A percentile compares a stretch with the other conserved stretches of the same genome.
Evolutionary conservation across 345 rosid genomes (phyloP).

Genomic region (Salix exigua): DNA sequence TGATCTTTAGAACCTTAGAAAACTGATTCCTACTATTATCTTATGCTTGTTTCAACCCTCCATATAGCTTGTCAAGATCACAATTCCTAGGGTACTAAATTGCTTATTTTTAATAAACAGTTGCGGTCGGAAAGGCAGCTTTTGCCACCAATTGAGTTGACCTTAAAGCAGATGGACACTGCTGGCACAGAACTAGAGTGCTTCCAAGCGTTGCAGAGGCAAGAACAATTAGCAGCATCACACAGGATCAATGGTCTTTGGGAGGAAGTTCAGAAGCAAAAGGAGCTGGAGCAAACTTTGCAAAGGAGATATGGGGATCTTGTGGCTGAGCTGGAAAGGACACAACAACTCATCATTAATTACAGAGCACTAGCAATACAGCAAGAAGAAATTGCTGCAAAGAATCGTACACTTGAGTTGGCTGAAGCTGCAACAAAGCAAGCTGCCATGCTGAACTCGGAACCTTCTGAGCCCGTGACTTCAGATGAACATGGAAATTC

Average conservation of each 20-base stretch:
- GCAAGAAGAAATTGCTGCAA: slow-evolving; percentile 45
- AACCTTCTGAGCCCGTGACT: slow-evolving; percentile 17
- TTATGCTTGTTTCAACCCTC: too few relatives aligned
- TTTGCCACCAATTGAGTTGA: slow-evolving; percentile 71
- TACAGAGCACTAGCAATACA: slow-evolving; percentile 51
- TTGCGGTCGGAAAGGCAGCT: too few relatives aligned
- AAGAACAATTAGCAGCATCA: slow-evolving; percentile 84
- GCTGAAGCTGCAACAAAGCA: slow-evolving; percentile 26
- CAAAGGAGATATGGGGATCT: slow-evolving; percentile 74
- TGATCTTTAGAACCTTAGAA: not conserved
- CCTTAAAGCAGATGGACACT: slow-evolving; percentile 76
- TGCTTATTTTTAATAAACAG: too few relatives aligned
- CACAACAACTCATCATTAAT: slow-evolving; percentile 37
- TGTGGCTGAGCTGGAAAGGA: slow-evolving; percentile 35
- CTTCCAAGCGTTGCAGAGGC: slow-evolving; percentile 86
- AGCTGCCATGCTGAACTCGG: slow-evolving; percentile 19
- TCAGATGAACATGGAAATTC: slow-evolving; percentile 15
- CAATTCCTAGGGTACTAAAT: too few relatives aligned
- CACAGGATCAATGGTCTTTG: slow-evolving; percentile 71
- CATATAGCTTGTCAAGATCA: too few relatives aligned
- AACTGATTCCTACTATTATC: too few relatives aligned
- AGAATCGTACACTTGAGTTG: slow-evolving; percentile 31
- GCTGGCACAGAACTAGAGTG: slow-evolving; percentile 92
- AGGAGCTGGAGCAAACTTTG: slow-evolving; percentile 70
- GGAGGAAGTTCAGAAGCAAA: slow-evolving; percentile 88